Conservation (phyloP, 768 basidiomycete genomes). For the Lactarius hengduanensis region DNA sequence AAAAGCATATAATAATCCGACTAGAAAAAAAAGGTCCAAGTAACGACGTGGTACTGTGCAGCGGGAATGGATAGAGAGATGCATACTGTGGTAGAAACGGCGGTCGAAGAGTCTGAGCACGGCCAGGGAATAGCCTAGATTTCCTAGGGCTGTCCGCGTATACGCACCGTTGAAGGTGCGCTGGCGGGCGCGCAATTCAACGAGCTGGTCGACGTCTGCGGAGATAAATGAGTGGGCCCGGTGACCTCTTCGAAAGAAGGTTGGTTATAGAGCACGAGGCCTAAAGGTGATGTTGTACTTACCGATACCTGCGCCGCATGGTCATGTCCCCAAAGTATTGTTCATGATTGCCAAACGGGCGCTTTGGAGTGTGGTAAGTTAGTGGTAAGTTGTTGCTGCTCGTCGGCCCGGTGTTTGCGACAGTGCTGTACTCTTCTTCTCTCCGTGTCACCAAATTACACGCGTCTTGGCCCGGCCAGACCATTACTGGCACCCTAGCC, state of each 20-base stretch:
- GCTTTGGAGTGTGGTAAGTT: background rate
- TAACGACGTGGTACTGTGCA: background rate
- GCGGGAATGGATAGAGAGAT: background rate
- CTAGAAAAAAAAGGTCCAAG: constrained; percentile 31
- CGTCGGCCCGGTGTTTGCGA: background rate
- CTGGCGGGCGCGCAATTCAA: constrained; percentile 75
- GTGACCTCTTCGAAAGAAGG: constrained; percentile 34
- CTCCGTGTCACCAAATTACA: background rate
- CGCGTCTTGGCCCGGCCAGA: background rate
- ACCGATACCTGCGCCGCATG: constrained; percentile 17
- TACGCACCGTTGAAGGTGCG: constrained; percentile 86
- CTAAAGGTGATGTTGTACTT: background rate
- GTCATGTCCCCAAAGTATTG: background rate
- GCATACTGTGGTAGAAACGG: constrained; percentile 70
- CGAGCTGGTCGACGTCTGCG: constrained; percentile 40
- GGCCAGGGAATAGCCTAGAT: constrained; percentile 69
- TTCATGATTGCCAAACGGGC: no score
- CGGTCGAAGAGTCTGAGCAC: constrained; percentile 78
- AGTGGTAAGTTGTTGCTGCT: background rate
- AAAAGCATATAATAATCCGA: constrained; percentile 62
- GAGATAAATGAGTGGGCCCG: constrained; percentile 37
- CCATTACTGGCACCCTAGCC: background rate
- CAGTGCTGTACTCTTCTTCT: background rate
- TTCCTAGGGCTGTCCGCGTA: constrained; percentile 68
- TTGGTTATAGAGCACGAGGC: background rate